Conservation (phyloP, 495 filamentous ascomycete species). For the Aspergillus wentii region DNA sequence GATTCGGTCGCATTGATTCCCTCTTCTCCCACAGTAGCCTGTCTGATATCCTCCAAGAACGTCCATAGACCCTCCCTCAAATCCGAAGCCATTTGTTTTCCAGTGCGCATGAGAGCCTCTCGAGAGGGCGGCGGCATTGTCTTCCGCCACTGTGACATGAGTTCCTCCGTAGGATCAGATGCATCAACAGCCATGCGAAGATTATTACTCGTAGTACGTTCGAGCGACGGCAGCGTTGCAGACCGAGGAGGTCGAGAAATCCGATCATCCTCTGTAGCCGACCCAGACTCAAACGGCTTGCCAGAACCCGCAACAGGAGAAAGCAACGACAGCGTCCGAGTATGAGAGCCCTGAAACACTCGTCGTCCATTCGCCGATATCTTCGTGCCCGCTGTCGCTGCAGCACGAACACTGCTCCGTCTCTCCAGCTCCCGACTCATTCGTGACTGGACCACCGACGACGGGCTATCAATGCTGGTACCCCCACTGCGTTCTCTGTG, state of each 20-base stretch:
- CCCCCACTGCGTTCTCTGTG: slow-evolving; percentile 25
- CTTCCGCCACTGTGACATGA: slow-evolving; percentile 35
- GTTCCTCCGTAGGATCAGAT: slow-evolving; percentile 25
- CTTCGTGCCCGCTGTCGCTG: slow-evolving; percentile 25
- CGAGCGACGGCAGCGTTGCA: slow-evolving; percentile 43
- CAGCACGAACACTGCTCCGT: slow-evolving; percentile 37
- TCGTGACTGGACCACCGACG: slow-evolving; percentile 26
- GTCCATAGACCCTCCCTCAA: slow-evolving; percentile 91
- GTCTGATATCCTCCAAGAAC: slow-evolving; percentile 90
- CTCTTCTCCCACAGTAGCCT: slow-evolving; percentile 94
- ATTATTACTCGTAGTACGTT: slow-evolving; percentile 24
- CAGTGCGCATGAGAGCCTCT: slow-evolving; percentile 58
- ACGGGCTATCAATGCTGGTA: slow-evolving; percentile 23
- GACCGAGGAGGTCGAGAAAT: slow-evolving; percentile 37
- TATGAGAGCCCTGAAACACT: slow-evolving; percentile 71
- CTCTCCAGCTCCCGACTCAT: slow-evolving; percentile 47
- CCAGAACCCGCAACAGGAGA: slow-evolving; percentile 53
- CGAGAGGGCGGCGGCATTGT: slow-evolving; percentile 42
- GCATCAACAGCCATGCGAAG: slow-evolving; percentile 18
- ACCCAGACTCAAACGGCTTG: slow-evolving; percentile 25
- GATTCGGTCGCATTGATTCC: slow-evolving; percentile 57
- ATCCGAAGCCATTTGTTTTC: slow-evolving; percentile 86
- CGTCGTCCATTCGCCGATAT: slow-evolving; percentile 46
- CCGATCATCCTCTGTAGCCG: slow-evolving; percentile 22
- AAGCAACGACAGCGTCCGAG: slow-evolving; percentile 75